These are phyloP conservation scores for Centaurea solstitialis DNA, from an alignment of 129 eudicot genomes.

Conservation along the genomic window DNA sequence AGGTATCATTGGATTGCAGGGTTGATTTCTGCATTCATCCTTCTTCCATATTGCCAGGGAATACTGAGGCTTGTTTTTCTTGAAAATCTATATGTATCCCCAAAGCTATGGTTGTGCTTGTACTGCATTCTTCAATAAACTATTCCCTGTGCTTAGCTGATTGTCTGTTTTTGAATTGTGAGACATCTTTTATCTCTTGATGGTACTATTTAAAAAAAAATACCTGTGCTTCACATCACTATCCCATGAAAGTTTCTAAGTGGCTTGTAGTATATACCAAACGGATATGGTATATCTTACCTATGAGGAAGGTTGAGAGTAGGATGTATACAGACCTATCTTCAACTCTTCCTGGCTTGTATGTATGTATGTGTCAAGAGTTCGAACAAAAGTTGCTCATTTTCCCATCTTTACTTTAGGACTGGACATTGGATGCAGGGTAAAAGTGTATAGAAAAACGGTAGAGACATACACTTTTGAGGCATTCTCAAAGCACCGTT, in stretches of 20 bases:
- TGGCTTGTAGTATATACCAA: background rate
- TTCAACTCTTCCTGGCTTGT: too few species aligned
- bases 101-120: background rate
- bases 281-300: background rate
- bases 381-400: too few species aligned
- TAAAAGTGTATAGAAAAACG: too few species aligned
- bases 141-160: background rate
- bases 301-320: too few species aligned
- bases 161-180: background rate
- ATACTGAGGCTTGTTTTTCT: slow-evolving; percentile 7
- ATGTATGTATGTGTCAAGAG: too few species aligned
- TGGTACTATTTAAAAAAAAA: background rate
- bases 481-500: too few species aligned
- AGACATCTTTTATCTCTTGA: background rate
- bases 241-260: background rate
- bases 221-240: background rate
- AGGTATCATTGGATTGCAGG: slow-evolving; percentile 89
- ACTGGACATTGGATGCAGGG: too few species aligned
- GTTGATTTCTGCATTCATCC: slow-evolving; percentile 32
- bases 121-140: background rate
- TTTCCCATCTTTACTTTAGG: too few species aligned
- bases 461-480: too few species aligned
- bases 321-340: too few species aligned
- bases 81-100: background rate
- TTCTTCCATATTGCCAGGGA: background rate